Evolutionary conservation across 495 filamentous ascomycete species (phyloP), one percentile per base, ranked within the genome.

Genomic region (Hyaloscypha finlandica): DNA sequence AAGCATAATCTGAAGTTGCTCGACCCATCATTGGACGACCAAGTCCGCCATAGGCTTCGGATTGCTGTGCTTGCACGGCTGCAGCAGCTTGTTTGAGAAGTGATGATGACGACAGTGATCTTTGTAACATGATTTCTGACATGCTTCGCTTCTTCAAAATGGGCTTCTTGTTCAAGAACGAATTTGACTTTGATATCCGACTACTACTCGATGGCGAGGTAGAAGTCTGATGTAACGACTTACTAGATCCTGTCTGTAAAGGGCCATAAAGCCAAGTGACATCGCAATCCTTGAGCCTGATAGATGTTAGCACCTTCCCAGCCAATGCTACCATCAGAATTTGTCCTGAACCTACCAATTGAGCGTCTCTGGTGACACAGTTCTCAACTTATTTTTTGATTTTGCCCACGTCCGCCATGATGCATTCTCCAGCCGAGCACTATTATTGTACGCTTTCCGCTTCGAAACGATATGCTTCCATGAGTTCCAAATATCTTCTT

Each of bases 341-440:
- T 8, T 16, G 42, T 29, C 29, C 25, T 4, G 42, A 22, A 59
- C 68, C 70, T 63, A 74, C 71, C 71, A 74, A 67, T 71, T 74
- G 61, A 74, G 66, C 20, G 66, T 71, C 61, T 70, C 69, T 30
- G 71, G 71, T 35, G 71, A 70, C 5, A 97, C 87, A 0, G 95
- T 98, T 74, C 87, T 88, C 63, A 97, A 77, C 30, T 90, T 86
- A 45, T 94, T 87, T 74, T 96, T 96, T 22, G 88, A 80, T 75
- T 98, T 97, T 74, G 92, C 87, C 95, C 95, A 99, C n/a, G 93
- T 95, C 73, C 95, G 84, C 95, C 95, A 99, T 4, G 94, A 97
- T 5, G 95, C 95, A 79, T 99, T 99, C 76, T 99, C 95, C 59
- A 99, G 76, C 61, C 95, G 83, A 11, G 89, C 86, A 31, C 90